Base-by-base conservation (phyloP, 1,284 basidiomycete species). In the Tylopilus orsonianus region DNA sequence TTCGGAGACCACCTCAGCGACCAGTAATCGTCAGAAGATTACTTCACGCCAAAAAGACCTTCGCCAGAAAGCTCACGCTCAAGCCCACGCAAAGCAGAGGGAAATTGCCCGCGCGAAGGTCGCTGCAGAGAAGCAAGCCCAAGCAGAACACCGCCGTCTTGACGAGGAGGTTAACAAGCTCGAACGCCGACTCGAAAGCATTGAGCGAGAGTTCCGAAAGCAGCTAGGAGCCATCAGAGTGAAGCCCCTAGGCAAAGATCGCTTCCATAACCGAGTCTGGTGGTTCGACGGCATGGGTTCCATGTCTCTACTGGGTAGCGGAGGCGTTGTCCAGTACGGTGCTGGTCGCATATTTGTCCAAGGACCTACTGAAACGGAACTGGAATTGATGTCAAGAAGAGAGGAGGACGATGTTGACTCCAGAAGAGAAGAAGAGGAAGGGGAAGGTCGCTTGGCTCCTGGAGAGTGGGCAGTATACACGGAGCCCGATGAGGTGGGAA, bases 281-380 rank as follows among this genome's bases (percentile, higher is more conserved):
- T 99, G 96, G 96, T 91, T 98, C 65, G 96, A 99, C 70, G 96
- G 97, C 4, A 82, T 96, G 71, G 96, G 97, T 3, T 82, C 83
- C 2, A 86, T 86, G 46, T 85, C 85, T 24, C 69, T 96, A 33
- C 71, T 93, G 44, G 83, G 80, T 22, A 84, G 79, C 56, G 81
- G 85, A 22, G 87, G 87, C 13, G 81, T 85, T 24, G 79, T 85
- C 34, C 78, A 87, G 61, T 96, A 93, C 64, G 92, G 93, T 16
- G 87, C 93, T 6, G 96, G 93, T 2, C 75, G 94, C 46, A 65
- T 98, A 41, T 97, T 96, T 66, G 73, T 98, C 23, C 96, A 98
- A 67, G 93, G 92, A 2, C 86, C 89, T 7, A 88, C 86, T 55
- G 80, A 85, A 56, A 80, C 84, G 54, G 89, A 97, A 54, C 60